Evolutionary conservation across 1,139 yeast species (phyloP).

Genomic region (Pichia sp.): DNA sequence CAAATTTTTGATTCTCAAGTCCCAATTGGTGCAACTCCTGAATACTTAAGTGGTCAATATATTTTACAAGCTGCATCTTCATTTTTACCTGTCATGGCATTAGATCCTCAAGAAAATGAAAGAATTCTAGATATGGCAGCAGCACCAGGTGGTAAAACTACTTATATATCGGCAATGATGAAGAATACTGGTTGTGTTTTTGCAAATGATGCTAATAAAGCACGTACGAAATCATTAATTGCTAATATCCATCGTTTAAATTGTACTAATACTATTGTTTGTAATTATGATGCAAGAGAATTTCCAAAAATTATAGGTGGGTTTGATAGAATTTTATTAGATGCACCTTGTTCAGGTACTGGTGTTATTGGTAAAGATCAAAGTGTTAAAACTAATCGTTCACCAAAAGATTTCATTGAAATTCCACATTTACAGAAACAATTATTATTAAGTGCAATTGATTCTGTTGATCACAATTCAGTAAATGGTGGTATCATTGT

Average conservation of each 20-base stretch:
- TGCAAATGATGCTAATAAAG: conserved; percentile 95
- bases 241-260: conserved; percentile 98
- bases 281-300: conserved; percentile 97
- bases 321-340: conserved; percentile 87
- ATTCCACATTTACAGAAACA: conserved; percentile 97
- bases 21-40: conserved; percentile 99
- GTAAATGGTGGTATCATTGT: conserved; percentile 92
- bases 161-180: conserved; percentile 93
- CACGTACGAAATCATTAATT: conserved; percentile 90
- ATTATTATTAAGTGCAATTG: conserved; percentile 87
- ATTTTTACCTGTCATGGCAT: conserved; percentile 94
- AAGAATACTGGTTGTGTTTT: conserved; percentile 96
- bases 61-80: conserved; percentile 98
- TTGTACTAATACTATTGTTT: conserved; percentile 91
- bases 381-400: conserved; percentile 86
- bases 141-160: conserved; percentile 99
- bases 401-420: conserved; percentile 93
- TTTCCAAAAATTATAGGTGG: conserved; percentile 98
- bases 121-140: conserved; percentile 98
- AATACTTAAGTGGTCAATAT: conserved; percentile 95
- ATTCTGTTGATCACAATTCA: conserved; percentile 90
- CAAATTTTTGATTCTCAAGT: conserved; percentile 97
- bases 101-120: conserved; percentile 93
- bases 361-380: conserved; percentile 99
- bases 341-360: conserved; percentile 99